A percentile compares a stretch with the other conserved stretches of the same genome.
Evolutionary conservation across 768 basidiomycete genomes (phyloP).

Genomic region (Gelatoporia subvermispora): DNA sequence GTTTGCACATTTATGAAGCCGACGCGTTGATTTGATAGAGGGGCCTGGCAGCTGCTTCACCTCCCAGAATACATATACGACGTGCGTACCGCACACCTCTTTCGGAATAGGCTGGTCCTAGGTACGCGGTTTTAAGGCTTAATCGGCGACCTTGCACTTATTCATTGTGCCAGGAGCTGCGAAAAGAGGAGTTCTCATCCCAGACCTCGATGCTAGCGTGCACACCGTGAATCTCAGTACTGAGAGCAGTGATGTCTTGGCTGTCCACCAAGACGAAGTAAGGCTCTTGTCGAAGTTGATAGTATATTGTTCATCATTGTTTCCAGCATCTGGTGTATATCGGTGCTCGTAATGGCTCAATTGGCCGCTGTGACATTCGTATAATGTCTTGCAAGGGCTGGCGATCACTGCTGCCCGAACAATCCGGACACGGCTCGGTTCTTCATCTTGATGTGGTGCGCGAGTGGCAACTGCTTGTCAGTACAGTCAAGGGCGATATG

Average conservation of each 20-base stretch:
- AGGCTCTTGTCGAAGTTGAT: not conserved
- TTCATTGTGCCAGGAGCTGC: constrained; percentile 1
- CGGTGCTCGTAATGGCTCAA: constrained; percentile 11
- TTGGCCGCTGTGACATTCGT: constrained; percentile 14
- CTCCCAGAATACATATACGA: constrained; percentile 4
- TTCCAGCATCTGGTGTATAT: constrained; percentile 11
- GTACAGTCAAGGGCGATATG: constrained; percentile 59
- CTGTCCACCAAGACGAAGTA: constrained; percentile 6
- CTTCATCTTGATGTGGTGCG: constrained; percentile 46
- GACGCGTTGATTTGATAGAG: not conserved
- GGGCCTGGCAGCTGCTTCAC: constrained; percentile 2
- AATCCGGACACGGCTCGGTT: constrained; percentile 36
- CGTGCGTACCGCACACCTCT: constrained; percentile 1
- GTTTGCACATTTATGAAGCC: not conserved
- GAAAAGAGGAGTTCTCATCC: not conserved
- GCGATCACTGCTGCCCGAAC: not conserved
- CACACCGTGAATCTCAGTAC: too few species aligned
- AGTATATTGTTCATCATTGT: not conserved
- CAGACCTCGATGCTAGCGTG: constrained; percentile 1
- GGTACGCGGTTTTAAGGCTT: not conserved
- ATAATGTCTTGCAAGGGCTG: not conserved
- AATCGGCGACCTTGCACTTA: not conserved
- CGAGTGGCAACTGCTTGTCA: constrained; percentile 49
- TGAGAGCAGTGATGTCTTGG: constrained; percentile 1
- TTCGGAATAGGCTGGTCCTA: not conserved